phyloP scores from a whole-genome alignment of 129 eudicot genomes.

The Flaveria robusta region DNA sequence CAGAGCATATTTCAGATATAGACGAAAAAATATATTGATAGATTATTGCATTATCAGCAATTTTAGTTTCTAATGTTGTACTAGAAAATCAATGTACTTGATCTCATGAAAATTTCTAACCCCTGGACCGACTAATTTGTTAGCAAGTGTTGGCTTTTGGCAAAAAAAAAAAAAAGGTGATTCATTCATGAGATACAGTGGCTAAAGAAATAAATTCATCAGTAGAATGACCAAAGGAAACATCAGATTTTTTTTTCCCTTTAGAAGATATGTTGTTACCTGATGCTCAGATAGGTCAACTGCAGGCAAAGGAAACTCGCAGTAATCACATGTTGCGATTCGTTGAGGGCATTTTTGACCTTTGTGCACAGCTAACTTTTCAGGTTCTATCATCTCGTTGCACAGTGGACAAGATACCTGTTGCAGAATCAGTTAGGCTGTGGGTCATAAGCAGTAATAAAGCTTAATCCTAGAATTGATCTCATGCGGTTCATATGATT shows the following conservation, averaged over 20 bases:
- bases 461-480: not conserved
- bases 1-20: not conserved
- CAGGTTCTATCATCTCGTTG: constrained; percentile 71
- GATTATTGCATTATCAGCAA: too few species aligned
- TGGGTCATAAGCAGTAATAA: too few species aligned
- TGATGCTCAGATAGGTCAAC: constrained; percentile 80
- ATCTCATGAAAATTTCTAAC: not conserved
- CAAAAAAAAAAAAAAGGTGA: not conserved
- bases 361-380: constrained; percentile 58
- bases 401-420: constrained; percentile 86
- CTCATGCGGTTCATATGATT: not conserved
- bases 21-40: too few species aligned
- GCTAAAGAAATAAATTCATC: not conserved
- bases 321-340: constrained; percentile 74
- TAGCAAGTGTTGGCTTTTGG: not conserved
- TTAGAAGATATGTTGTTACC: constrained; percentile 35
- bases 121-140: not conserved
- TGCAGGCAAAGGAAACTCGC: constrained; percentile 89
- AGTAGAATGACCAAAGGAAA: not conserved
- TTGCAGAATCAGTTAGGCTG: not conserved
- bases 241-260: too few species aligned
- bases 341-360: constrained; percentile 78
- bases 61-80: too few species aligned
- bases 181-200: not conserved
- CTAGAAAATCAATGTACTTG: too few species aligned